phyloP scores from a whole-genome alignment of 306 rosid species.

The Medicago lupulina region DNA sequence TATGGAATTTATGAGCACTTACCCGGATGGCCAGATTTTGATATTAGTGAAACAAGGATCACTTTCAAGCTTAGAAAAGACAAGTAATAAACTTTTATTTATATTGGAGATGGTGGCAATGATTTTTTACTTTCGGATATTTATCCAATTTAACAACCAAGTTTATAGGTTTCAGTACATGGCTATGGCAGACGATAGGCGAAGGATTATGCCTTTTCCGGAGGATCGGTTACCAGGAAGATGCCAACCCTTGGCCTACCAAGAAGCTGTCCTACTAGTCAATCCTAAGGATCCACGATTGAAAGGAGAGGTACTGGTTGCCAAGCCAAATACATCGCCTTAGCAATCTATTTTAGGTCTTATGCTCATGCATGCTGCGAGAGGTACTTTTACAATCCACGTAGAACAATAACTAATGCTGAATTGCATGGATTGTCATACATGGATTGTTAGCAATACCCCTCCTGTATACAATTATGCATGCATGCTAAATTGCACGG shows the following conservation, averaged over 20 bases:
- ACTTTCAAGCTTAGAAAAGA: slow-evolving; percentile 86
- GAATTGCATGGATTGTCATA: neutral
- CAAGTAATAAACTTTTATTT: slow-evolving; percentile 51
- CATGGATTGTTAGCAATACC: neutral
- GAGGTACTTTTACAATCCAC: neutral
- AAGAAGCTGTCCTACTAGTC: slow-evolving; percentile 76
- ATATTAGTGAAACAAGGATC: slow-evolving; percentile 80
- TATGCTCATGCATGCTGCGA: neutral
- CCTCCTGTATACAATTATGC: neutral
- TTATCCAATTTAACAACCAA: slow-evolving; percentile 48
- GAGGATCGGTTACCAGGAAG: slow-evolving; percentile 75
- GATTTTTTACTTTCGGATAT: slow-evolving; percentile 32
- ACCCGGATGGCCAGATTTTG: slow-evolving; percentile 83
- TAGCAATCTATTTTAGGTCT: slow-evolving; percentile 20
- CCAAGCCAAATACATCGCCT: slow-evolving; percentile 12
- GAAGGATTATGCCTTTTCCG: slow-evolving; percentile 81
- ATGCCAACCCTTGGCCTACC: slow-evolving; percentile 66
- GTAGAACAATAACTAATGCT: neutral
- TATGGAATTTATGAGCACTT: slow-evolving; percentile 84
- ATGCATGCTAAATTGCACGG: slow-evolving; percentile 2
- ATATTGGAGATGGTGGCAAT: slow-evolving; percentile 52
- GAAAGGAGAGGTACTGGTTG: slow-evolving; percentile 69
- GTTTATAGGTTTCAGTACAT: slow-evolving; percentile 80
- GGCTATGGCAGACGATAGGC: slow-evolving; percentile 88
- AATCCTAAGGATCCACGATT: slow-evolving; percentile 70